A percentile compares a stretch with the other conserved stretches of the same genome.
phyloP scores from a whole-genome alignment of 768 basidiomycete genomes.

The Trametes maxima region DNA sequence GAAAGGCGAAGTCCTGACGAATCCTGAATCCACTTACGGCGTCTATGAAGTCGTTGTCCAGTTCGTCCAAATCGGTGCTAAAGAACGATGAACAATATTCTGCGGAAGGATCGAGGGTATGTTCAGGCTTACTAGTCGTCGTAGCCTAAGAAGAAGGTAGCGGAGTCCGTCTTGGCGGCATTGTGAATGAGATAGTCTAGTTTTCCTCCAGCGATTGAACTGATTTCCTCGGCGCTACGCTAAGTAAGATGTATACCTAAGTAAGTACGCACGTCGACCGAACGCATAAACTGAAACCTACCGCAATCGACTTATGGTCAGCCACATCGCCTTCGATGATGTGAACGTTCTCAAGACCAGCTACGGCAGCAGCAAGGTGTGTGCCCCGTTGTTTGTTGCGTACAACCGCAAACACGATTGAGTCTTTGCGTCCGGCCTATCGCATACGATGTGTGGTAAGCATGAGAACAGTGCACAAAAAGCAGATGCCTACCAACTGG shows the following conservation, averaged over 20 bases:
- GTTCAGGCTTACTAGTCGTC: slow-evolving; percentile 28
- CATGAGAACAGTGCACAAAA: background rate
- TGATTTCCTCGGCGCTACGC: slow-evolving; percentile 33
- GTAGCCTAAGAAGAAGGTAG: slow-evolving; percentile 14
- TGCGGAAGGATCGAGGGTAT: background rate
- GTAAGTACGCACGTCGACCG: background rate
- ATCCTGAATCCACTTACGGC: slow-evolving; percentile 15
- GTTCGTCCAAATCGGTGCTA: slow-evolving; percentile 25
- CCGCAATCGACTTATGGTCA: slow-evolving; percentile 34
- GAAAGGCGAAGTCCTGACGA: background rate
- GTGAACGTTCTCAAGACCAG: slow-evolving; percentile 33
- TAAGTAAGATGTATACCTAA: background rate
- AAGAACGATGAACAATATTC: background rate
- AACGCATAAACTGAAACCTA: slow-evolving; percentile 13
- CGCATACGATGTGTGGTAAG: background rate
- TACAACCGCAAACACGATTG: slow-evolving; percentile 29
- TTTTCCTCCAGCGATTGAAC: slow-evolving; percentile 34
- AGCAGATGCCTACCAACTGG: slow-evolving; percentile 21
- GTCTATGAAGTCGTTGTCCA: slow-evolving; percentile 29
- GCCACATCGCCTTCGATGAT: slow-evolving; percentile 42
- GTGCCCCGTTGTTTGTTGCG: slow-evolving; percentile 23
- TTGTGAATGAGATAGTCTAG: slow-evolving; percentile 44
- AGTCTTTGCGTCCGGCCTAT: slow-evolving; percentile 21
- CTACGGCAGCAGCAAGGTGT: slow-evolving; percentile 17
- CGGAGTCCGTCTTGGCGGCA: slow-evolving; percentile 30